Percentiles rank a stretch among this genome's conserved stretches.
These are phyloP conservation scores for Arachis stenosperma DNA, from an alignment of 306 rosid species.

Conservation along the genomic window DNA sequence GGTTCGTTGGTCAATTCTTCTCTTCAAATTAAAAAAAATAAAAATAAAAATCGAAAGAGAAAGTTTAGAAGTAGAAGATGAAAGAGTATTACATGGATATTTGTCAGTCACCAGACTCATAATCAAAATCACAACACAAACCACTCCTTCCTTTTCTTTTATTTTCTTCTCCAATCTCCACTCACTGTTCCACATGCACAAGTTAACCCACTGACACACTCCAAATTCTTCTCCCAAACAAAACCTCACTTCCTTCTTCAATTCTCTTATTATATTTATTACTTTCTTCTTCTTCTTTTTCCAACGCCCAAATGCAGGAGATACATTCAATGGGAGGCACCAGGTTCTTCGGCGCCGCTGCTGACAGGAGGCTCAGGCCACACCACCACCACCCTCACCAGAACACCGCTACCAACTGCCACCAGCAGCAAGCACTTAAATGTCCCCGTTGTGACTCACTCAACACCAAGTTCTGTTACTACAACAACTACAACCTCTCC, in stretches of 20 bases:
- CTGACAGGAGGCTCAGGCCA: conserved; percentile 63
- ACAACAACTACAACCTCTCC: conserved; percentile 94
- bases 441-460: conserved; percentile 93
- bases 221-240: not conserved
- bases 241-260: not conserved
- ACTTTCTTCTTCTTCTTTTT: too few species aligned
- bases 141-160: not conserved
- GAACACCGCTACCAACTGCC: not conserved
- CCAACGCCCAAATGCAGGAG: conserved; percentile 70
- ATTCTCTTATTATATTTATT: too few species aligned
- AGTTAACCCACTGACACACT: conserved; percentile 41
- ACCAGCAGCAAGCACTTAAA: conserved; percentile 64
- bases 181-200: conserved; percentile 7
- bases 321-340: conserved; percentile 65
- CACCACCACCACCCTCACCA: conserved; percentile 42
- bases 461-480: conserved; percentile 96
- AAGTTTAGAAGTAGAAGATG: not conserved
- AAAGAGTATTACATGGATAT: conserved; percentile 37
- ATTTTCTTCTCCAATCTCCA: not conserved
- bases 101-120: conserved; percentile 12
- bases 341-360: conserved; percentile 56
- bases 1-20: not conserved
- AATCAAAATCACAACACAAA: not conserved
- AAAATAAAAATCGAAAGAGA: not conserved
- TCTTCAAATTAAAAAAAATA: too few species aligned